Evolutionary conservation across 75 land plant genomes (phyloP), one percentile per base, ranked within the genome.

Genomic region (Cunninghamia lanceolata): DNA sequence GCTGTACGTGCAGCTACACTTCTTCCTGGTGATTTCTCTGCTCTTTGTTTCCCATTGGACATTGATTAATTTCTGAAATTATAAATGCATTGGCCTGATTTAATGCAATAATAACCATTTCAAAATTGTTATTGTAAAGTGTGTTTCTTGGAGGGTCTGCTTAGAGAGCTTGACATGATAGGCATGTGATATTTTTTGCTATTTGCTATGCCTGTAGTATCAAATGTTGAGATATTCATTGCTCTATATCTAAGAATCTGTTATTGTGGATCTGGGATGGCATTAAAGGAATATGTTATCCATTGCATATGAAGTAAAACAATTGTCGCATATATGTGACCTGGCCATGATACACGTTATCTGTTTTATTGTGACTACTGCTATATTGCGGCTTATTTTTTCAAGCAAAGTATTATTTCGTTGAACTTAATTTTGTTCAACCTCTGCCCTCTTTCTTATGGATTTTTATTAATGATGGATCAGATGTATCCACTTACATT

Each of bases 1-100:
- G 90, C 90, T 39, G 94, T 97, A 63, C 91, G 90, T 76, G 99
- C 99, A 78, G 98, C 99, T 47, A 89, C 90, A 75, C 90, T 97
- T 86, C 88, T 92, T 71, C 94, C 98, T 59, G 98, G 98, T 96
- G 82, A 45, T 85, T 70, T 86, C 38, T 32, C 42, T 84, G 45
- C 34, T 19, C 59, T 56, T 43, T 78, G 79, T 21, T 86, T 54
- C 32, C 0, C 21, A 77, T 59, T 80, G 15, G 46, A 80, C 9
- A 34, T 45, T 80, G 50, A 43, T 80, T 80, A 2, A 45, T 43
- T 19, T 39, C 28, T 25, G 46, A 42, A 78, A 79, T 79, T 19
- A 42, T 42, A 25, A 80, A 45, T 45, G 34, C 0, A 2, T 0
- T 40, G 45, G 50, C 30, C n/a, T 45, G 30, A n/a, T 43, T 80